Evolutionary conservation across 768 basidiomycete species (phyloP), one percentile per base, ranked within the genome.

Genomic region (Mycena rosella): DNA sequence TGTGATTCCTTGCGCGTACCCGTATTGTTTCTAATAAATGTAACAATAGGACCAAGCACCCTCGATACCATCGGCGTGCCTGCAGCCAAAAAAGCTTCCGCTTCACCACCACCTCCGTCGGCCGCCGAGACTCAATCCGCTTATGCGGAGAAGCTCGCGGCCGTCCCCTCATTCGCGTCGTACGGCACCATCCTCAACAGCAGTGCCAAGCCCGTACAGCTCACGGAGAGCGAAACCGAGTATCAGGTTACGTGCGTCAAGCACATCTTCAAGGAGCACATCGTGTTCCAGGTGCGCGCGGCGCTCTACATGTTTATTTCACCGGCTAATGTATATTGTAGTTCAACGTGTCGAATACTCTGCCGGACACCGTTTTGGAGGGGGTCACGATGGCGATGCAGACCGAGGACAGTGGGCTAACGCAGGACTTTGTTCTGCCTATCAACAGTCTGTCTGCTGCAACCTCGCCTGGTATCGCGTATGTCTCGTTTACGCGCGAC

Each of bases 261-360:
- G 82, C 98, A 99, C 78, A 88, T 98, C 64, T 99, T 96, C 87
- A 91, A 90, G 77, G 94, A 96, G 67, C 95, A 98, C 76, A 78
- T 99, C 65, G 96, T 99, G 45, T 99, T 99, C 90, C 97, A 97
- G 88, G 96, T 95, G 75, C 58, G 88, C 74, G 30, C 27, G 7
- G 17, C 5, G 4, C 15, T 52, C 29, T 52, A 27, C 38, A 55
- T 30, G 26, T 47, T 40, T 42, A 18, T 26, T 54, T 24, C 20
- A 30, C 5, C 34, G 42, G 30, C 8, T 55, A 32, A 22, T 53
- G 45, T 52, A 54, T 74, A 68, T 51, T n/a, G 15, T 64, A 99
- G 94, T 99, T 96, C 87, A 99, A 99, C 80, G 89, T 99, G 44
- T 94, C 95, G 65, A 99, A 99, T 79, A 99, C 98, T 22, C 85